Evolutionary conservation across 208 protist species (phyloP), one percentile per base, ranked within the genome.

Genomic region (Trichomonas gallinae): DNA sequence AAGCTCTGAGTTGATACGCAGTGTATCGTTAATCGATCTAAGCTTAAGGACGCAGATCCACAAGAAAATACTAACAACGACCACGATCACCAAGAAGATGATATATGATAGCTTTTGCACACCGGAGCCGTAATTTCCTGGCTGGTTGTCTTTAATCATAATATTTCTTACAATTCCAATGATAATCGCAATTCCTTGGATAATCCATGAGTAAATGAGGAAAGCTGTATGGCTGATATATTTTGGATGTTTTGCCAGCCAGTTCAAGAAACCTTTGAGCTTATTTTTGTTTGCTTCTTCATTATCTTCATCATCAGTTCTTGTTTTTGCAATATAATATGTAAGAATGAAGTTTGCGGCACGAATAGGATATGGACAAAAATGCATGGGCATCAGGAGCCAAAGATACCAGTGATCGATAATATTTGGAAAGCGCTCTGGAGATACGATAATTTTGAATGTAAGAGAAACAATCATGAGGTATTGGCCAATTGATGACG

Each of bases 401-500:
- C 83, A 89, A 4, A 89, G 23, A 46, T 44, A 89, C 83, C 83
- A 89, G 8, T 48, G 38, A 89, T 89, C 40, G 17, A 89, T 23
- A 4, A 89, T 46, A 48, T 89, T 89, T n/a, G 34, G 40, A 48
- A 48, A 89, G 8, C 31, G 0, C 17, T 46, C 40, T 89, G 83
- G 40, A n/a, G 9, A n/a, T 46, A 89, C 38, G 40, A 89, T 48
- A 48, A 46, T 46, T 48, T 89, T 89, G 34, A 89, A 46, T 46
- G 40, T n/a, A 23, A 48, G 83, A 46, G 40, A n/a, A 48, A 13
- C 9, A 44, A 46, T 89, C 83, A 89, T 89, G 10, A 89, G 23
- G 42, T 89, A 89, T 89, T 89, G 83, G 17, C 83, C 83, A 89
- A 89, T 89, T n/a, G 83, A n/a, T 46, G 83, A 89, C 23, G 13